Percentiles rank a stretch among this genome's conserved stretches.
Conservation (phyloP, 2,329 filamentous ascomycete species). For the Talaromyces amestolkiae region DNA sequence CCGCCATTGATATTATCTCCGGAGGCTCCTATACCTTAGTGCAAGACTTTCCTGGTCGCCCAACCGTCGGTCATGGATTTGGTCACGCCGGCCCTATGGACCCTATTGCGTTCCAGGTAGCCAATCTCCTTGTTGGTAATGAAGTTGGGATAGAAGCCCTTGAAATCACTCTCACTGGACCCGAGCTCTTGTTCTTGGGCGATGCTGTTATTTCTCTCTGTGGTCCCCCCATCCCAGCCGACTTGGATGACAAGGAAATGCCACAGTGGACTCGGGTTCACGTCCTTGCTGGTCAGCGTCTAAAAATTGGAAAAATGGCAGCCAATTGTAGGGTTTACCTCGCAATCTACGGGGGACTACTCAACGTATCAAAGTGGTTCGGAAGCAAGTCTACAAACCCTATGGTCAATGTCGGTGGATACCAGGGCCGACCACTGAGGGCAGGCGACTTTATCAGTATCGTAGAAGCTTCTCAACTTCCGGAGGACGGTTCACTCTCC, state of each 20-base stretch:
- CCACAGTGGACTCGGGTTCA: constrained; percentile 57
- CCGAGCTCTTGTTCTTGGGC: constrained; percentile 56
- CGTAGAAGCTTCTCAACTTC: not conserved
- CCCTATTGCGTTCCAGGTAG: not conserved
- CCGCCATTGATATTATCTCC: constrained; percentile 56
- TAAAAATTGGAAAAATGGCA: constrained; percentile 55
- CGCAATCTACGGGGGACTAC: not conserved
- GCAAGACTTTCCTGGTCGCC: constrained; percentile 59
- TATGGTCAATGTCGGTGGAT: constrained; percentile 57
- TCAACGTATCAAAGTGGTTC: constrained; percentile 45
- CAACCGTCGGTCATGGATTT: constrained; percentile 57
- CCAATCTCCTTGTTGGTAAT: constrained; percentile 60
- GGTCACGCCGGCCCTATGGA: constrained; percentile 58
- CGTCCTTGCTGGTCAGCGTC: constrained; percentile 50
- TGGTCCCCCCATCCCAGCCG: constrained; percentile 54
- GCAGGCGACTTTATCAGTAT: constrained; percentile 51
- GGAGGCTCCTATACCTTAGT: constrained; percentile 58
- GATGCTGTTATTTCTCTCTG: constrained; percentile 57
- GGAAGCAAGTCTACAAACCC: constrained; percentile 60
- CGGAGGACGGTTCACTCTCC: not conserved
- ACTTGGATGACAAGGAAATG: constrained; percentile 49
- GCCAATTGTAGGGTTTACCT: not conserved
- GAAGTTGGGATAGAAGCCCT: constrained; percentile 51
- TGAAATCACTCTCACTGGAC: constrained; percentile 61
- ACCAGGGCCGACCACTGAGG: constrained; percentile 57